Base-by-base conservation (phyloP, 2,329 filamentous ascomycete species). In the Cryphonectria japonica region DNA sequence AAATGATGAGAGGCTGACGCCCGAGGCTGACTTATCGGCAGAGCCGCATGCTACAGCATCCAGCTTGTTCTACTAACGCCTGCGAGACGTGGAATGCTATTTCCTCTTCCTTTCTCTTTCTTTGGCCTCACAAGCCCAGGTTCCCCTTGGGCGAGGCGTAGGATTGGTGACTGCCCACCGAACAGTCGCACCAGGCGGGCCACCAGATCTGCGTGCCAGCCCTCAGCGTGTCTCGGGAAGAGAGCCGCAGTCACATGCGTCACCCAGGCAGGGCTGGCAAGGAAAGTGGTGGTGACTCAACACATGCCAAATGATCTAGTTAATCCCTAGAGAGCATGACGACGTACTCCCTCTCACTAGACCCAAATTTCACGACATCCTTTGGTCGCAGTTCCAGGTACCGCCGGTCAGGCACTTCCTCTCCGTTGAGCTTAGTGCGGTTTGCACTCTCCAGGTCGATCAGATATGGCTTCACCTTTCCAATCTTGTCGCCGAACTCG, bases 401-500 rank as follows among this genome's bases (percentile, higher is more conserved):
- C 73, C 94, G 87, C 77, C 92, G 92, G 19, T 88, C 86, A 1
- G 93, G 92, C 3, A 97, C 83, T 76, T 83, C 85, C 72, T 93
- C 89, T 46, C 90, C 91, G 78, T 98, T 98, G 74, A 99, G 84
- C 70, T 83, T 86, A 2, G 95, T 98, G 50, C 96, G 95, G 80
- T 98, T 98, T 63, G 93, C 93, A 76, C 94, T 97, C 76, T 98
- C 95, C 65, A 99, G 83, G 81, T 99, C 96, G 74, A 99, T 93
- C 11, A 98, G 80, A 82, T 98, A 99, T 0, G 95, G 95, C 82
- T 89, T 92, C 62, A 95, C 92, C 73, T 85, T 91, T 32, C 93
- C 93, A 71, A 91, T 86, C 78, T 91, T 92, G 78, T 98, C 95
- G 32, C 94, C 95, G 78, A 88, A 97, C 81, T 98, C 94, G 76